A percentile compares a stretch with the other conserved stretches of the same genome.
phyloP scores from a whole-genome alignment of 106 monocot genomes.

The Phalaenopsis aphrodite region DNA sequence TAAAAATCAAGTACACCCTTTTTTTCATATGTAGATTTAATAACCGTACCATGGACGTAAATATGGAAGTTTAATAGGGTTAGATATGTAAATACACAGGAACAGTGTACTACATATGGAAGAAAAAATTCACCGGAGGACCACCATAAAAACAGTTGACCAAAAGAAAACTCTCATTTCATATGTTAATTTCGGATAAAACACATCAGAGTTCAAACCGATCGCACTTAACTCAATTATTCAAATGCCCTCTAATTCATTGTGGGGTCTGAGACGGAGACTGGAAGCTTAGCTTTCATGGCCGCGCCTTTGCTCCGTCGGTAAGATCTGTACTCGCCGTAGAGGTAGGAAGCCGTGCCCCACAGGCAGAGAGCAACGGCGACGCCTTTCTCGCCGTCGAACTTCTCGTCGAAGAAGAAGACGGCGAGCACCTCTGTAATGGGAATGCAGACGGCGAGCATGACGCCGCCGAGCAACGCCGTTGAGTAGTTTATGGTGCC shows the following conservation, averaged over 20 bases:
- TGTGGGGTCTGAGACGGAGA: not conserved
- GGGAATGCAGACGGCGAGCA: slow-evolving; percentile 6
- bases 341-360: slow-evolving; percentile 52
- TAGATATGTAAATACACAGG: no score
- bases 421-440: slow-evolving; percentile 12
- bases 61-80: no score
- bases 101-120: no score
- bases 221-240: no score
- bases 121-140: no score
- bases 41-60: no score
- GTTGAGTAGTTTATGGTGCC: slow-evolving; percentile 8
- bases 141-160: no score
- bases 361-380: slow-evolving; percentile 28
- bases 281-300: not conserved
- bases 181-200: no score
- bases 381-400: slow-evolving; percentile 8
- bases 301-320: not conserved
- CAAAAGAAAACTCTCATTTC: no score
- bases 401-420: slow-evolving; percentile 10
- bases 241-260: not conserved
- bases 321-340: slow-evolving; percentile 32
- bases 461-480: slow-evolving; percentile 15
- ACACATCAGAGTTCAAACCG: no score
- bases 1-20: no score
- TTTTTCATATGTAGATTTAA: no score